Conservation (phyloP, 306 rosid genomes). For the Datisca glomerata region DNA sequence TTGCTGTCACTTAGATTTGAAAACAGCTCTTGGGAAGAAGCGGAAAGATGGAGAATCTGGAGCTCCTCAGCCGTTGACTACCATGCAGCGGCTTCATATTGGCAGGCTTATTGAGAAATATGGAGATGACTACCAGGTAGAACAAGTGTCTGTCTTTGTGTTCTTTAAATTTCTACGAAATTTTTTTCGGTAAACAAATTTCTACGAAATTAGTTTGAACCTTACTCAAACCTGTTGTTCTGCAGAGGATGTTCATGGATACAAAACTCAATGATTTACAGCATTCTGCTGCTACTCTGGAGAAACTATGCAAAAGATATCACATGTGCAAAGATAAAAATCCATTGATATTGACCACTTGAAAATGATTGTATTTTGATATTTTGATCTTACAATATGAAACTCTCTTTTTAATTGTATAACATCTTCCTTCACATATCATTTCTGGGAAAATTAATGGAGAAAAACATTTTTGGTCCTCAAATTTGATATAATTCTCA, state of each 20-base stretch:
- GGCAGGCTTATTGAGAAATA: slow-evolving; percentile 49
- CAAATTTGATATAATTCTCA: no score
- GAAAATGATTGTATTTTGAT: no score
- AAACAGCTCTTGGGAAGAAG: slow-evolving; percentile 66
- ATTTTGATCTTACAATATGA: no score
- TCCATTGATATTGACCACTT: slow-evolving; percentile 33
- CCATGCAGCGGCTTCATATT: slow-evolving; percentile 61
- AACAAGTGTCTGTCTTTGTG: neutral
- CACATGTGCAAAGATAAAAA: slow-evolving; percentile 29
- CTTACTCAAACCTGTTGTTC: slow-evolving; percentile 5
- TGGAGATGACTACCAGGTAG: slow-evolving; percentile 56
- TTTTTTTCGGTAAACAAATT: no score
- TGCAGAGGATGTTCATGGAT: slow-evolving; percentile 83
- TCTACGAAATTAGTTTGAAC: neutral
- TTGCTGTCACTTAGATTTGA: slow-evolving; percentile 49
- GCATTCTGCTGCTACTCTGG: slow-evolving; percentile 67
- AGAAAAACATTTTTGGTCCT: no score
- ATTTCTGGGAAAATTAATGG: no score
- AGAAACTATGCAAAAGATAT: slow-evolving; percentile 65
- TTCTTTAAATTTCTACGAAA: neutral
- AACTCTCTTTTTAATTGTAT: slow-evolving; percentile 4
- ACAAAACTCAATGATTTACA: slow-evolving; percentile 75
- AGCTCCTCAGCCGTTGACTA: slow-evolving; percentile 52
- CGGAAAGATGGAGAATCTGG: slow-evolving; percentile 73
- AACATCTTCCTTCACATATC: no score